Percentiles rank a stretch among this genome's conserved stretches.
These are phyloP conservation scores for Boletus sp. DNA, from an alignment of 768 basidiomycete genomes.

Conservation along the genomic window DNA sequence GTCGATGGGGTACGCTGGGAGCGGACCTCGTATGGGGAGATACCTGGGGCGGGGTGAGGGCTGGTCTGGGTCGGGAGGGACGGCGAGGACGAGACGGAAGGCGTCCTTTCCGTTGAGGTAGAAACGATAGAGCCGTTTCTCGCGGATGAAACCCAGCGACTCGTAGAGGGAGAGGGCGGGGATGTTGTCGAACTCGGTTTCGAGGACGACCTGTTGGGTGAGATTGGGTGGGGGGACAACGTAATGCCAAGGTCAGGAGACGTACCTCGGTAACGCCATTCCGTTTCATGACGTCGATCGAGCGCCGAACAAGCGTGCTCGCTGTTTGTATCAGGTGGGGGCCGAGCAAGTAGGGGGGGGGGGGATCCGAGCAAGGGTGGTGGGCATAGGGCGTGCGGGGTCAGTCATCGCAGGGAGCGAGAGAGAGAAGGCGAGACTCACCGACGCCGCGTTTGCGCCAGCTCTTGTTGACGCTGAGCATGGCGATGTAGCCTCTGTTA, in stretches of 20 bases:
- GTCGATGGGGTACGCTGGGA: slow-evolving; percentile 22
- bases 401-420: background rate
- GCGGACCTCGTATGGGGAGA: slow-evolving; percentile 14
- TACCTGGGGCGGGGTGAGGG: slow-evolving; percentile 9
- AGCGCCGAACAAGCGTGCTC: slow-evolving; percentile 76
- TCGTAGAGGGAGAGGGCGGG: slow-evolving; percentile 88
- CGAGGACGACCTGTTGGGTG: slow-evolving; percentile 72
- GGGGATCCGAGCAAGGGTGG: background rate
- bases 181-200: slow-evolving; percentile 92
- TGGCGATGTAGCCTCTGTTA: slow-evolving; percentile 95
- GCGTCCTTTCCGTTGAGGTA: slow-evolving; percentile 98
- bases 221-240: background rate
- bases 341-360: too few relatives aligned
- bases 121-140: slow-evolving; percentile 92
- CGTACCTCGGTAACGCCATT: slow-evolving; percentile 84
- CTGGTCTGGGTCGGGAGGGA: slow-evolving; percentile 40
- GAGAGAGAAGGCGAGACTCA: slow-evolving; percentile 37
- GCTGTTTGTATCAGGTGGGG: slow-evolving; percentile 45
- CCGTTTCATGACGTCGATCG: slow-evolving; percentile 79
- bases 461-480: slow-evolving; percentile 84
- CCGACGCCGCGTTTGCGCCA: slow-evolving; percentile 93
- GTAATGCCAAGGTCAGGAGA: slow-evolving; percentile 3
- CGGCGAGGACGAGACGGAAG: slow-evolving; percentile 71
- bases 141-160: slow-evolving; percentile 90
- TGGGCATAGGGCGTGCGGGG: background rate